phyloP scores from a whole-genome alignment of 805 yeast genomes.

The Hyphopichia homilentoma region DNA sequence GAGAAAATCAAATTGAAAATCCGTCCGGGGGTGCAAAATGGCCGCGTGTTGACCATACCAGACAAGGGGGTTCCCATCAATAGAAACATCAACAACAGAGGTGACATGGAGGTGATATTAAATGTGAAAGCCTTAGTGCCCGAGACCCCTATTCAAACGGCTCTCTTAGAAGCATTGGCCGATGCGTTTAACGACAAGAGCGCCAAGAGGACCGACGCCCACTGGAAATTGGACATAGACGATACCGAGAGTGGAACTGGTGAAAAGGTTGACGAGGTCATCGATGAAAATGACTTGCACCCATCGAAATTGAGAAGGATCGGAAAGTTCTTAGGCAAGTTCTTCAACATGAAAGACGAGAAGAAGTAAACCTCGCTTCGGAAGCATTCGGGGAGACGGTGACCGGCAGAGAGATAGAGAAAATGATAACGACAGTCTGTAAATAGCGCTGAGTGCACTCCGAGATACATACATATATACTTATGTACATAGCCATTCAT shows the following conservation, averaged over 20 bases:
- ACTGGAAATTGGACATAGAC: constrained; percentile 33
- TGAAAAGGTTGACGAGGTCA: constrained; percentile 11
- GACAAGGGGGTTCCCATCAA: constrained; percentile 82
- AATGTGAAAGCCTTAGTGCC: constrained; percentile 73
- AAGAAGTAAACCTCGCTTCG: too few relatives aligned
- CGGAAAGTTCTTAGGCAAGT: constrained; percentile 54
- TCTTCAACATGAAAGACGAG: constrained; percentile 45
- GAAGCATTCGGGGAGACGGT: too few relatives aligned
- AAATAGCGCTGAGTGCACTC: constrained; percentile 8
- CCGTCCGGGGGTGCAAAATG: constrained; percentile 80
- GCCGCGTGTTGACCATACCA: constrained; percentile 69
- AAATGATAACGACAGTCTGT: constrained; percentile 6
- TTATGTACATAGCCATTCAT: too few relatives aligned
- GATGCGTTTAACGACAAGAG: constrained; percentile 77
- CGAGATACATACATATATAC: too few relatives aligned
- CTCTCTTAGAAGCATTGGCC: constrained; percentile 90
- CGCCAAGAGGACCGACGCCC: constrained; percentile 65
- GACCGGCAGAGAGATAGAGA: too few relatives aligned
- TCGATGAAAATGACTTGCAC: constrained; percentile 37
- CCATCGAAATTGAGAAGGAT: constrained; percentile 52
- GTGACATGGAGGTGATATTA: constrained; percentile 74
- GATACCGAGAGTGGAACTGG: constrained; percentile 14
- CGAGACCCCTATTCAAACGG: constrained; percentile 77
- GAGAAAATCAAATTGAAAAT: constrained; percentile 71
- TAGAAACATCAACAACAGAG: constrained; percentile 53